phyloP scores from a whole-genome alignment of 2,329 filamentous ascomycete genomes.

The Claviceps sp. region DNA sequence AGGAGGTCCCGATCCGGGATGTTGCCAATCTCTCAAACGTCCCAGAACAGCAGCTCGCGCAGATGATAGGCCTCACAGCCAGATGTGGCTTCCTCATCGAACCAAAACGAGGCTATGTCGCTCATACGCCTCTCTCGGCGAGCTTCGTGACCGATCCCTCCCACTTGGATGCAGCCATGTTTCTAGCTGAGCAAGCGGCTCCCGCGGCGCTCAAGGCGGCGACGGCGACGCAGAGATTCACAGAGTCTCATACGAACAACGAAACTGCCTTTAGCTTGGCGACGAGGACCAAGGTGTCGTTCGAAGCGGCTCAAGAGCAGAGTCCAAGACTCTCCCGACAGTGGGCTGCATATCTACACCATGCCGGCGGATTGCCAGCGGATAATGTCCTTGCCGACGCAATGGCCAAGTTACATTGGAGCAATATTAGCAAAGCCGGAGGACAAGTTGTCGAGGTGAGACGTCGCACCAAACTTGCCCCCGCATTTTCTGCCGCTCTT shows the following conservation, averaged over 20 bases:
- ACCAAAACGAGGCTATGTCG: not conserved
- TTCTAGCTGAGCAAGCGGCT: conserved; percentile 1
- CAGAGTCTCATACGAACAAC: not conserved
- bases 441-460: conserved; percentile 1
- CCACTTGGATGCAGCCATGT: conserved; percentile 5
- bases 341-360: conserved; percentile 2
- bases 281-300: not conserved
- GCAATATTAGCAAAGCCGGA: not conserved
- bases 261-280: conserved; percentile 2
- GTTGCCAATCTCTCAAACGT: conserved; percentile 27
- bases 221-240: not conserved
- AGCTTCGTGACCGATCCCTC: conserved; percentile 1
- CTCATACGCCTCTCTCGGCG: conserved; percentile 5
- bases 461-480: not conserved
- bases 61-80: conserved; percentile 15
- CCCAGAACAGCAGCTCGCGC: conserved; percentile 22
- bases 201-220: conserved; percentile 1
- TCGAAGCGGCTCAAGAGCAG: not conserved
- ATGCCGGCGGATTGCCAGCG: not conserved
- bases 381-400: not conserved
- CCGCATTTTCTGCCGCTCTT: not conserved
- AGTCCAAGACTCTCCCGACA: not conserved
- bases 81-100: conserved; percentile 5
- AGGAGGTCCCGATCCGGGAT: conserved; percentile 23
- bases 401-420: not conserved